phyloP scores from a whole-genome alignment of 2,329 filamentous ascomycete genomes.

The Bipolaris cookei region DNA sequence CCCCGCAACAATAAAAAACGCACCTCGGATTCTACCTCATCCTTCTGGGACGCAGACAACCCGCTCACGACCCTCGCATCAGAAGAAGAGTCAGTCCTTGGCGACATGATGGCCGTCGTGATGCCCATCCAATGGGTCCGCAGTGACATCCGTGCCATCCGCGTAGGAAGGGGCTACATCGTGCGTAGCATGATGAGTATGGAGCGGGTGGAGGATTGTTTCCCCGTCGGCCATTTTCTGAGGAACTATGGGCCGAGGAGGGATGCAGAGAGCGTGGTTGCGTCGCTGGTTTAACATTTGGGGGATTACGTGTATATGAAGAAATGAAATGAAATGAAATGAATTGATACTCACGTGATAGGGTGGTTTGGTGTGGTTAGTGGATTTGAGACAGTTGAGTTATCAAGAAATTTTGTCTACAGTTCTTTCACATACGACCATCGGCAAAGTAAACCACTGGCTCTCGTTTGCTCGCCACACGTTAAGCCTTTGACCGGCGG shows the following conservation, averaged over 20 bases:
- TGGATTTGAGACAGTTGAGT: not conserved
- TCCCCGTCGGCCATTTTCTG: slow-evolving; percentile 10
- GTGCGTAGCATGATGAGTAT: slow-evolving; percentile 11
- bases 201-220: slow-evolving; percentile 10
- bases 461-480: not conserved
- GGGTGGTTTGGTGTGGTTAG: not conserved
- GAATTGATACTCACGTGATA: not conserved
- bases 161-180: slow-evolving; percentile 8
- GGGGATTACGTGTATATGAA: not conserved
- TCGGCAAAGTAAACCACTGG: not conserved
- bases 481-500: not conserved
- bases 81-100: slow-evolving; percentile 6
- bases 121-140: slow-evolving; percentile 11
- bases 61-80: slow-evolving; percentile 5
- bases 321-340: not conserved
- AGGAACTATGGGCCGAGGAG: slow-evolving; percentile 8
- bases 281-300: not conserved
- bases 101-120: slow-evolving; percentile 9
- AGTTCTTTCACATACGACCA: not conserved
- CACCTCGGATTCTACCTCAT: not conserved
- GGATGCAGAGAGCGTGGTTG: not conserved
- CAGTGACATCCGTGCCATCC: slow-evolving; percentile 5
- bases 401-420: no score
- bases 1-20: not conserved
- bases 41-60: not conserved